These are phyloP conservation scores for Cladophialophora bantiana DNA, from an alignment of 2,329 filamentous ascomycete species.

Conservation along the genomic window DNA sequence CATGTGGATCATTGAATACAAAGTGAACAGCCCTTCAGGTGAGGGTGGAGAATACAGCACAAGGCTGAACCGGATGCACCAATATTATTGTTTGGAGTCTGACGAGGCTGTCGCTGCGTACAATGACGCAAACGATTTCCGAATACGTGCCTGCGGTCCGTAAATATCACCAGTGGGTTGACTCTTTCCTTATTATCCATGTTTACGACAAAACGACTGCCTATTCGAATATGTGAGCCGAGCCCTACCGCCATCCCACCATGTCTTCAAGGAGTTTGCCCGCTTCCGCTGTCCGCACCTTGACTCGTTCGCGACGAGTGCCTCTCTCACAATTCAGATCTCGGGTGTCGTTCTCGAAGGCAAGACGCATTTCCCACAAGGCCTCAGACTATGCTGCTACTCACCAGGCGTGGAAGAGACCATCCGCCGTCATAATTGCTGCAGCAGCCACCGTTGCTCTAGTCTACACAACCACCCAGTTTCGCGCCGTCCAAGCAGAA, in stretches of 20 bases:
- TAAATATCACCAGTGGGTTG: not conserved
- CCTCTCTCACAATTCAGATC: slow-evolving; percentile 1
- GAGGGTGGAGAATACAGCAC: not conserved
- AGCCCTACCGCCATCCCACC: not conserved
- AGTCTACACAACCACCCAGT: slow-evolving; percentile 43
- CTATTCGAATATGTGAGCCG: not conserved
- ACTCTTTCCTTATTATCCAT: not conserved
- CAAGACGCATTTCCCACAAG: slow-evolving; percentile 22
- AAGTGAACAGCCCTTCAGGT: not conserved
- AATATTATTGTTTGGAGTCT: not conserved
- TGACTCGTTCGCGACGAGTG: slow-evolving; percentile 18
- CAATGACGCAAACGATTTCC: slow-evolving; percentile 28
- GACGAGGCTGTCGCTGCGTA: slow-evolving; percentile 10
- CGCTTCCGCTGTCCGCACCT: slow-evolving; percentile 15
- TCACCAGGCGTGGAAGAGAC: slow-evolving; percentile 36
- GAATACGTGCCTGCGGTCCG: slow-evolving; percentile 2
- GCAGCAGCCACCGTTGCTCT: slow-evolving; percentile 51
- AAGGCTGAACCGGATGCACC: slow-evolving; percentile 12
- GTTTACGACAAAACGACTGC: not conserved
- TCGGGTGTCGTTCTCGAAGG: slow-evolving; percentile 13
- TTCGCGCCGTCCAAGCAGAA: slow-evolving; percentile 56
- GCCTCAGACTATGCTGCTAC: not conserved
- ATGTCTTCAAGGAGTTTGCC: slow-evolving; percentile 28
- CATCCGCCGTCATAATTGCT: slow-evolving; percentile 49
- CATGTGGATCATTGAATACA: not conserved